Evolutionary conservation across 2,329 filamentous ascomycete species (phyloP).

Genomic region (Neopestalotiopsis rosae): DNA sequence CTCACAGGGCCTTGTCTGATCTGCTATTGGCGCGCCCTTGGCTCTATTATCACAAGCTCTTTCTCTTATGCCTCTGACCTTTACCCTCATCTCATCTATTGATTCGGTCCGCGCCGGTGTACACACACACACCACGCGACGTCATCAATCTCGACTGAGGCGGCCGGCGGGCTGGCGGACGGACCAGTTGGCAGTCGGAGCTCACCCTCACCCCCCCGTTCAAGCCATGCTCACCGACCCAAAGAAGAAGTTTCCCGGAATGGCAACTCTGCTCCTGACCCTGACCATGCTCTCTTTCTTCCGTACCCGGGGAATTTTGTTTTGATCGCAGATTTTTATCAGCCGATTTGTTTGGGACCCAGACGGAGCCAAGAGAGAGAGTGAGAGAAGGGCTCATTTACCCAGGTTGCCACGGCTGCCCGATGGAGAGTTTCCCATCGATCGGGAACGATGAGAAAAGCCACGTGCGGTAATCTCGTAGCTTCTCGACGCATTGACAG

Average conservation of each 20-base stretch:
- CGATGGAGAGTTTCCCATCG: no score
- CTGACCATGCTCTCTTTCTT: not conserved
- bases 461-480: no score
- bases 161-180: not conserved
- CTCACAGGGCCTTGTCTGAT: not conserved
- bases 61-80: not conserved
- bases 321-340: not conserved
- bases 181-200: conserved; percentile 12
- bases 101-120: not conserved
- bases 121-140: not conserved
- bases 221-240: not conserved
- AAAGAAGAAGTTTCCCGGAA: conserved; percentile 6
- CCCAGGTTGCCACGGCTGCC: no score
- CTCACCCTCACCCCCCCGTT: not conserved
- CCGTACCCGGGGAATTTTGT: not conserved
- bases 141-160: not conserved
- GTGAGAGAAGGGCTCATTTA: no score
- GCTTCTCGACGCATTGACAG: no score
- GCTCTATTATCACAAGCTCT: not conserved
- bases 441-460: no score
- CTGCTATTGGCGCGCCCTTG: not conserved
- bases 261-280: conserved; percentile 3
- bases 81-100: not conserved
- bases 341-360: not conserved
- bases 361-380: no score